phyloP scores from a whole-genome alignment of 805 yeast species.

The Helenozyma rhizophorensis region DNA sequence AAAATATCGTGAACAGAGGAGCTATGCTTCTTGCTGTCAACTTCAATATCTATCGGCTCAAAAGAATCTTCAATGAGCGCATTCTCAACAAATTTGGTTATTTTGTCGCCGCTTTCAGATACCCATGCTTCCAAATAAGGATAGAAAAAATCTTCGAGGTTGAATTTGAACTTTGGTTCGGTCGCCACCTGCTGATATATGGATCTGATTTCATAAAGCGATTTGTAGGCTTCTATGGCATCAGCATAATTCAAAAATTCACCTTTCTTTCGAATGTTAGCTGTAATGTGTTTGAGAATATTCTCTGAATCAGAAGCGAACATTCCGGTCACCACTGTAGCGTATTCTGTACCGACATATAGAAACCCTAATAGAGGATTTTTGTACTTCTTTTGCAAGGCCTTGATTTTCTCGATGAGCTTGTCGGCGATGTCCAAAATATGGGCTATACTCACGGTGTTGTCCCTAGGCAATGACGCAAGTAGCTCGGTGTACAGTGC shows the following conservation, averaged over 20 bases:
- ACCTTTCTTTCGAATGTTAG: constrained; percentile 29
- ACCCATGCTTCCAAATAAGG: constrained; percentile 36
- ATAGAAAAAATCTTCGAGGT: constrained; percentile 53
- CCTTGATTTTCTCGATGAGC: constrained; percentile 46
- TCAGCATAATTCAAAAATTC: constrained; percentile 47
- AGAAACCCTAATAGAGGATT: constrained; percentile 58
- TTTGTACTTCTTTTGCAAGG: constrained; percentile 56
- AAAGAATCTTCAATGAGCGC: constrained; percentile 59
- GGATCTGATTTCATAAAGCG: constrained; percentile 48
- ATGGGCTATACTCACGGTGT: constrained; percentile 49
- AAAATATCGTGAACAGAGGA: constrained; percentile 67
- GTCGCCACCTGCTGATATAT: constrained; percentile 47
- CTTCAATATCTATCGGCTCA: constrained; percentile 43
- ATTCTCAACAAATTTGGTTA: constrained; percentile 45
- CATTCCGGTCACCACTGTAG: constrained; percentile 45
- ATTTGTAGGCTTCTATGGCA: constrained; percentile 52
- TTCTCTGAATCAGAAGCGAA: constrained; percentile 51
- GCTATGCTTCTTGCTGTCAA: constrained; percentile 42
- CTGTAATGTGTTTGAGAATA: constrained; percentile 47
- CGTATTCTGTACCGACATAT: constrained; percentile 47
- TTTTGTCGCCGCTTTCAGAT: constrained; percentile 41
- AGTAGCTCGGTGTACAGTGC: constrained; percentile 35
- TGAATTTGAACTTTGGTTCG: constrained; percentile 41
- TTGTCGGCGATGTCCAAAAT: constrained; percentile 53
- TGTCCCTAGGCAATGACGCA: constrained; percentile 54